Conservation (phyloP, 2,329 filamentous ascomycete genomes). For the Penicillium sp. region DNA sequence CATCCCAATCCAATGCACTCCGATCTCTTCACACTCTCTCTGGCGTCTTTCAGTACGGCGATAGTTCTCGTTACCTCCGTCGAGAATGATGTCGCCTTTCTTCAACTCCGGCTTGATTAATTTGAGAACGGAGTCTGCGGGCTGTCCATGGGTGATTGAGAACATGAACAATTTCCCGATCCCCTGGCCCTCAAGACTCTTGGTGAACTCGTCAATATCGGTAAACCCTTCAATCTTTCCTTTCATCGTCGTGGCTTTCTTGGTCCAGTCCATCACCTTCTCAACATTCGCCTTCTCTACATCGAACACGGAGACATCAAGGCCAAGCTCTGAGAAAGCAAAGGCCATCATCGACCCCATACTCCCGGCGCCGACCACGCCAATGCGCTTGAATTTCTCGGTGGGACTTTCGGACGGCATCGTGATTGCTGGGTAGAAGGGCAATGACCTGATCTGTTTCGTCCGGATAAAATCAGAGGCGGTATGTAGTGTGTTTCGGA, state of each 20-base stretch:
- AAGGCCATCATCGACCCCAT: conserved; percentile 49
- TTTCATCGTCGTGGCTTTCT: conserved; percentile 24
- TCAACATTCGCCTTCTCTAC: conserved; percentile 37
- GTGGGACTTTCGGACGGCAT: conserved; percentile 25
- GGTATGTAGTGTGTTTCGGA: too few relatives aligned
- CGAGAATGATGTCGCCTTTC: conserved; percentile 66
- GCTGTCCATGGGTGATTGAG: conserved; percentile 43
- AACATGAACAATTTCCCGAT: conserved; percentile 43
- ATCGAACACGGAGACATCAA: conserved; percentile 45
- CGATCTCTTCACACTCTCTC: conserved; percentile 55
- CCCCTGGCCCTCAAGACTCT: conserved; percentile 34
- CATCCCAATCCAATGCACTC: conserved; percentile 66
- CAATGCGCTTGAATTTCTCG: conserved; percentile 39
- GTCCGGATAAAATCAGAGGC: background rate
- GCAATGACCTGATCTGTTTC: background rate
- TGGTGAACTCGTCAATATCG: conserved; percentile 38
- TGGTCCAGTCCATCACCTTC: conserved; percentile 28
- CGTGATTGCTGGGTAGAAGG: conserved; percentile 4
- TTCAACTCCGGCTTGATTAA: conserved; percentile 55
- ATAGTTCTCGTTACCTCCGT: conserved; percentile 70
- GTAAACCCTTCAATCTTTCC: conserved; percentile 38
- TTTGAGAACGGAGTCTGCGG: conserved; percentile 38
- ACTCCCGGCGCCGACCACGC: conserved; percentile 43
- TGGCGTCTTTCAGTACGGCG: conserved; percentile 65
- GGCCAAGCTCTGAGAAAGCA: conserved; percentile 42